phyloP scores from a whole-genome alignment of 192 early-diverging fungal species.

The Martensiomyces pterosporus region DNA sequence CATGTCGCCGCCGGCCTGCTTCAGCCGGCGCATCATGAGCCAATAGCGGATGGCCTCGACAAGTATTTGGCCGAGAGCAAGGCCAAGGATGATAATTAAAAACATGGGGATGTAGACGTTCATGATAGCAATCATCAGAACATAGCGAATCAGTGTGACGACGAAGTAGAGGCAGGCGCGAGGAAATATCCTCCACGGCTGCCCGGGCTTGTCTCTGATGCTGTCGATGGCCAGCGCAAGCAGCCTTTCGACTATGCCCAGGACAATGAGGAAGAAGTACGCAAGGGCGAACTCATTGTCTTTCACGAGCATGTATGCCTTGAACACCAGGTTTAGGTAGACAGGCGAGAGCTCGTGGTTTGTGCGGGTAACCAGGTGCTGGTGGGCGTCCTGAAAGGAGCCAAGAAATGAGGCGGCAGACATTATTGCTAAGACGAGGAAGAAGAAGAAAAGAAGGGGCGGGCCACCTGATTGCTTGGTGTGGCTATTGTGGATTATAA shows the following conservation, averaged over 20 bases:
- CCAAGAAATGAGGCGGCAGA: constrained; percentile 11
- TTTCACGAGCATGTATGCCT: constrained; percentile 28
- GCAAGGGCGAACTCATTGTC: constrained; percentile 29
- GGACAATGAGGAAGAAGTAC: constrained; percentile 44
- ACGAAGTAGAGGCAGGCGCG: constrained; percentile 47
- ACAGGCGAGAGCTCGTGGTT: constrained; percentile 2
- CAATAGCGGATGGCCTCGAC: constrained; percentile 39
- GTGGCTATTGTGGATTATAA: too few relatives aligned
- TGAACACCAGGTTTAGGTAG: constrained; percentile 42
- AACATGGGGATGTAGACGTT: constrained; percentile 30
- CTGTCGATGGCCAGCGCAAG: constrained; percentile 35
- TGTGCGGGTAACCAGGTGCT: constrained; percentile 18
- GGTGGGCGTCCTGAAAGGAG: constrained; percentile 26
- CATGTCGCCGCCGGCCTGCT: background rate
- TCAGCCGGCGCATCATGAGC: constrained; percentile 24
- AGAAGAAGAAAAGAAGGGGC: background rate
- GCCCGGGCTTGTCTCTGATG: constrained; percentile 46
- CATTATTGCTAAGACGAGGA: constrained; percentile 3
- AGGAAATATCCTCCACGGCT: constrained; percentile 48
- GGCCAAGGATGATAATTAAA: constrained; percentile 31
- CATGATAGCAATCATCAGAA: constrained; percentile 50
- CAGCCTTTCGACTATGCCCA: constrained; percentile 42
- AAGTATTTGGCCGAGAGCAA: constrained; percentile 40
- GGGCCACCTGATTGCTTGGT: too few relatives aligned
- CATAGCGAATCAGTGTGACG: constrained; percentile 42